phyloP scores from a whole-genome alignment of 768 basidiomycete genomes.

The Termitomyces titanicus region DNA sequence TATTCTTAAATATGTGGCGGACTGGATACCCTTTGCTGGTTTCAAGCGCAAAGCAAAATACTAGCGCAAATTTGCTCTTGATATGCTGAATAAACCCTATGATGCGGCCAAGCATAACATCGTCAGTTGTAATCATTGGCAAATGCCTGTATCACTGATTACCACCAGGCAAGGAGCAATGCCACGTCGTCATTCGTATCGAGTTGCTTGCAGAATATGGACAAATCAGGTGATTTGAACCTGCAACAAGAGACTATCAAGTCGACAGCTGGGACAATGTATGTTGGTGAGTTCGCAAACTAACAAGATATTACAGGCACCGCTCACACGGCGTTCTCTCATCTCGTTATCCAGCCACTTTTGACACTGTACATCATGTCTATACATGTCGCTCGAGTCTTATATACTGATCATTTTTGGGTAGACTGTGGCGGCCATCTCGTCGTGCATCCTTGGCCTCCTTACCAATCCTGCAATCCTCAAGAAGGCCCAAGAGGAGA shows the following conservation, averaged over 20 bases:
- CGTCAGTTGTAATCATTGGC: constrained; percentile 4
- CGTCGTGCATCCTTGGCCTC: constrained; percentile 26
- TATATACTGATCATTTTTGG: background rate
- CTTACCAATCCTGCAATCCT: constrained; percentile 24
- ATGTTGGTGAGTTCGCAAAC: constrained; percentile 15
- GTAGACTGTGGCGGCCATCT: constrained; percentile 23
- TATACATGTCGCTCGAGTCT: background rate
- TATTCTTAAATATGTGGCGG: constrained; percentile 29
- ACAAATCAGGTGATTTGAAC: constrained; percentile 8
- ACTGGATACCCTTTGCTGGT: constrained; percentile 31
- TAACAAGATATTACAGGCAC: no score
- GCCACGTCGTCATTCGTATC: constrained; percentile 19
- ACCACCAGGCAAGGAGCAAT: constrained; percentile 13
- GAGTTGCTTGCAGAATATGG: constrained; percentile 15
- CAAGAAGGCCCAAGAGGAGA: constrained; percentile 27
- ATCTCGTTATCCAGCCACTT: background rate
- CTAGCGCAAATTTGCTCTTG: constrained; percentile 14
- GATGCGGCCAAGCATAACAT: constrained; percentile 13
- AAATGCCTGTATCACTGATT: no score
- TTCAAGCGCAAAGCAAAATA: constrained; percentile 31
- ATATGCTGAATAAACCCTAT: constrained; percentile 23
- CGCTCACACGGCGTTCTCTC: no score
- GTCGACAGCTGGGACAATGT: constrained; percentile 21
- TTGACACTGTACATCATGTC: background rate
- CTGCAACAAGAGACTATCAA: constrained; percentile 18